Evolutionary conservation across 305 asterid genomes (phyloP), one percentile per base, ranked within the genome.

Genomic region (Petunia hybrid): DNA sequence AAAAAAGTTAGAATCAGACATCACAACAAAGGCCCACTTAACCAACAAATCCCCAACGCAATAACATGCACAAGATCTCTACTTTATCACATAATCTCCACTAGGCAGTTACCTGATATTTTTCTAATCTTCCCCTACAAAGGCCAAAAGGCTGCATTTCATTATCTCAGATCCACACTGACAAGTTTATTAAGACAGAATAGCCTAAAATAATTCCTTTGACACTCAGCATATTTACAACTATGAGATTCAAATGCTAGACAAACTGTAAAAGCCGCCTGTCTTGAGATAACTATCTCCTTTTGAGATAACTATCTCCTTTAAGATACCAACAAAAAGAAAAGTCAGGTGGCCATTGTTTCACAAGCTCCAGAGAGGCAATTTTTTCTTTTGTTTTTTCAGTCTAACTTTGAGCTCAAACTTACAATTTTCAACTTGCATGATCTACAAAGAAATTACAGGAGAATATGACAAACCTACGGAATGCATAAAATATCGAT

Each of bases 31-130:
- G 22, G 46, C 22, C 22, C 60, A 22, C 60, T 35, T 60, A 31
- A 71, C 61, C 31, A 46, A 71, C 77, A 71, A 31, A 46, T 70
- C 61, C 46, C 77, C 51, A 80, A 63, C 6, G 76, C 57, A 42
- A 68, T 42, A 63, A 80, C 60, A 31, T 10, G 64, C 83, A 68
- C 45, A 62, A 57, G 62, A 56, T 55, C 65, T 55, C 60, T 75
- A 39, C 14, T 38, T 6, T 14, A 51, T 51, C 14, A 51, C 57
- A 4, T 51, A 4, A 51, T 51, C 4, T 9, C 57, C 57, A 51
- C 57, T 51, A 10, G 5, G 8, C 57, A 51, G 10, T 51, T 51
- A 51, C 57, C 3, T 51, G 57, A 51, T 14, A 22, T 42, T 71
- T 70, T 71, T 71, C 77, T 5, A 59, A 70, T 45, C 31, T 45